Base-by-base conservation (phyloP, 139 green algal species). In the Picochlorum sp. region DNA sequence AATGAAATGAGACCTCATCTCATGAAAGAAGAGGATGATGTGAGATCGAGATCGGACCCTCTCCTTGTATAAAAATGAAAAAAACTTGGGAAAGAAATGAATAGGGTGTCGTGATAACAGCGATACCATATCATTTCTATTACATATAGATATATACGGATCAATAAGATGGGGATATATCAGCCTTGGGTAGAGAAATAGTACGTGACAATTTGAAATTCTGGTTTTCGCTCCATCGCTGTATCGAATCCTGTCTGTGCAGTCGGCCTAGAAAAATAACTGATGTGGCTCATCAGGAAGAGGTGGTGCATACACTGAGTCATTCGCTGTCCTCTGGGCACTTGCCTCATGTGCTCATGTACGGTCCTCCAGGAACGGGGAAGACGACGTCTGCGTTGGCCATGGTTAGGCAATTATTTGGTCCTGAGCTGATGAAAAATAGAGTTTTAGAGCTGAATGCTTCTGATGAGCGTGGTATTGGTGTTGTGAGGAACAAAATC, bases 381-480 rank as follows among this genome's bases (percentile, higher is more conserved):
- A 92, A 89, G 71, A 98, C 94, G 0, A 96, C 88, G 54, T 96
- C 88, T 15, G 88, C 96, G 37, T 75, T 98, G 34, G 91, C 92
- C 6, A 79, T 99, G 8, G 94, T 95, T 13, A 71, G 88, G 2
- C 79, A 95, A 75, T 83, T 98, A 23, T 98, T 97, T 71, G 92
- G 92, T 34, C 38, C 63, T 2, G 63, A 76, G 7, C 72, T 88
- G 21, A 59, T 61, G 34, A 69, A 78, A 60, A 89, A 83, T 65
- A 97, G 97, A 81, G 89, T 84, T n/a, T 75, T 99, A 61, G 91
- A 98, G 77, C 77, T 98, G 6, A 99, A 98, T 68, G 94, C 94
- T 2, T 95, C 86, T 0, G 93, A 98, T 67, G 94, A 95, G 65
- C 68, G 93, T 20, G 93, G 92, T 64, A 98, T 99, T 55, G 74